Percentiles rank a stretch among this genome's conserved stretches.
Conservation (phyloP, 2,329 filamentous ascomycete genomes). For the Clarireedia homoeocarpa region DNA sequence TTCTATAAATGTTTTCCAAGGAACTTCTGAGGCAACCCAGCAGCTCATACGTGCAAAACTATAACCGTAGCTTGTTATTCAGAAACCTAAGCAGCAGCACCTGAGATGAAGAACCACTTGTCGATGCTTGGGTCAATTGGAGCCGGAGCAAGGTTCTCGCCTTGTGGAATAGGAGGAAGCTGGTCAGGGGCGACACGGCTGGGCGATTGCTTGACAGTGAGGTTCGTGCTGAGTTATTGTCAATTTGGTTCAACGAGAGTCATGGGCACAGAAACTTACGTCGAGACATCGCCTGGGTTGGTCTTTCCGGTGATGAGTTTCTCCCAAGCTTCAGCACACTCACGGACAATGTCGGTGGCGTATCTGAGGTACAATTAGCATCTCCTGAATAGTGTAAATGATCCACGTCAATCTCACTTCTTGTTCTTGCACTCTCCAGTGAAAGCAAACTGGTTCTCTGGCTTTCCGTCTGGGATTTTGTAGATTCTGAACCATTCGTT, state of each 20-base stretch:
- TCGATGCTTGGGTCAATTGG: conserved; percentile 95
- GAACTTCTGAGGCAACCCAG: conserved; percentile 11
- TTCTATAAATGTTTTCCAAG: conserved; percentile 10
- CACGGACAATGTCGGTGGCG: conserved; percentile 88
- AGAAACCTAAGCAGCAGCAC: conserved; percentile 69
- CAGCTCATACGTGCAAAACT: conserved; percentile 9
- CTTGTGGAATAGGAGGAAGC: conserved; percentile 67
- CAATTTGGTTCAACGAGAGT: conserved; percentile 19
- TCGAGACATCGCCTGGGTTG: conserved; percentile 65
- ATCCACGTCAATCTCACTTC: conserved; percentile 51
- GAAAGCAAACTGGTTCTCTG: conserved; percentile 99
- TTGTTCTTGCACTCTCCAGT: conserved; percentile 99
- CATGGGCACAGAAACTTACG: conserved; percentile 49
- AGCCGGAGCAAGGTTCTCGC: conserved; percentile 74
- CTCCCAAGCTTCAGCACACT: conserved; percentile 97
- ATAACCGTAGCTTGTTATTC: conserved; percentile 1
- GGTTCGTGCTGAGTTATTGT: conserved; percentile 61
- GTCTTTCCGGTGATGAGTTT: conserved; percentile 89
- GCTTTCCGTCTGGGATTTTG: conserved; percentile 99
- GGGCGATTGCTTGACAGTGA: conserved; percentile 64
- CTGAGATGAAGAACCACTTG: conserved; percentile 99
- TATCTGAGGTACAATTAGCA: conserved; percentile 50
- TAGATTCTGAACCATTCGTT: conserved; percentile 99
- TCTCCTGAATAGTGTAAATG: neutral
- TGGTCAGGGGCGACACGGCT: conserved; percentile 62